phyloP scores from a whole-genome alignment of 108 stramenopile species.

The Nitzschia putrida region DNA sequence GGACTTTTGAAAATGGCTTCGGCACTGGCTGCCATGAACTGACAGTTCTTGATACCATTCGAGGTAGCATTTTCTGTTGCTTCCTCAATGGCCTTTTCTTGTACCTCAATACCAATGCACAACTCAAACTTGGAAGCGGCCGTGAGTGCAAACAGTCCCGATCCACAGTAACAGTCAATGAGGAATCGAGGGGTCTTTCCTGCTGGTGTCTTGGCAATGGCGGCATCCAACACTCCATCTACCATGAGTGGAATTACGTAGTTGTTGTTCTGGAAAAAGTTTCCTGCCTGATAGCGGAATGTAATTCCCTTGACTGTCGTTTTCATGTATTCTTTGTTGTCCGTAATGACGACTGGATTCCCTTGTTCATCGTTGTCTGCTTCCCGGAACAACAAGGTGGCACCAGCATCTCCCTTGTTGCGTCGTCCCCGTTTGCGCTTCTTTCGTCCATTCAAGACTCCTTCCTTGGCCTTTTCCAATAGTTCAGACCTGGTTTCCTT shows the following conservation, averaged over 20 bases:
- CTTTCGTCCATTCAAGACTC: conserved; percentile 24
- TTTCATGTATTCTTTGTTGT: conserved; percentile 77
- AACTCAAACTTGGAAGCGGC: conserved; percentile 74
- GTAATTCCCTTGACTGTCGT: conserved; percentile 66
- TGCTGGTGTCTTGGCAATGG: conserved; percentile 36
- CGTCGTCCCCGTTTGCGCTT: conserved; percentile 11
- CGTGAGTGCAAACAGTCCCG: conserved; percentile 88
- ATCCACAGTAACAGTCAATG: conserved; percentile 96
- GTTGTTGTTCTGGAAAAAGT: conserved; percentile 98
- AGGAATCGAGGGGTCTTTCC: conserved; percentile 59
- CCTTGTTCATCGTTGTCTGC: conserved; percentile 48
- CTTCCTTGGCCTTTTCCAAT: conserved; percentile 23
- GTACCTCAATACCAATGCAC: conserved; percentile 95
- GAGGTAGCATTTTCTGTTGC: conserved; percentile 79
- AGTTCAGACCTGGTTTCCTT: conserved; percentile 54
- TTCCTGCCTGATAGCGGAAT: conserved; percentile 90
- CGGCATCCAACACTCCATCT: conserved; percentile 71
- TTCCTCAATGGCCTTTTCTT: conserved; percentile 84
- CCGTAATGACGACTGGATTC: conserved; percentile 76
- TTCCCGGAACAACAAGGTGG: conserved; percentile 88
- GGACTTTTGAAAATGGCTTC: conserved; percentile 86
- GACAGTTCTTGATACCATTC: conserved; percentile 78
- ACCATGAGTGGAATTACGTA: conserved; percentile 90
- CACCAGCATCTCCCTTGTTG: conserved; percentile 68
- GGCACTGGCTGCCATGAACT: conserved; percentile 86